phyloP scores from a whole-genome alignment of 1,139 yeast genomes.

The Sugiyamaella paludigena region DNA sequence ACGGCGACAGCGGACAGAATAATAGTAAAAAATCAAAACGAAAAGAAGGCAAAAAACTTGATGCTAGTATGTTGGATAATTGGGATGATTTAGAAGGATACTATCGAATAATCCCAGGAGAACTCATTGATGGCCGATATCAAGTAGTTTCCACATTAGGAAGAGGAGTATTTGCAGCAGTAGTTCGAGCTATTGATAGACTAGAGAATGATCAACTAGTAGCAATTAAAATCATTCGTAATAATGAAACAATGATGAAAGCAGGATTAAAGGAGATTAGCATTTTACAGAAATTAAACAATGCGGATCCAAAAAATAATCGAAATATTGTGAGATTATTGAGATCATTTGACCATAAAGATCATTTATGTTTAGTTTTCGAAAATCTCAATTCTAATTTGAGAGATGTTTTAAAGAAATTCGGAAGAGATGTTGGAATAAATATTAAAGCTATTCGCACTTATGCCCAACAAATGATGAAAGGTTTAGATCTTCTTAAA shows the following conservation, averaged over 20 bases:
- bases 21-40: not conserved
- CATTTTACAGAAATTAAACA: conserved; percentile 65
- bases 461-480: conserved; percentile 70
- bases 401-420: conserved; percentile 78
- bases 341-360: conserved; percentile 78
- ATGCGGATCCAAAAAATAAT: conserved; percentile 61
- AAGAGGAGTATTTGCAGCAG: conserved; percentile 59
- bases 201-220: conserved; percentile 45
- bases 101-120: conserved; percentile 67
- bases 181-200: conserved; percentile 33
- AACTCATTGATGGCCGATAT: conserved; percentile 61
- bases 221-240: conserved; percentile 74
- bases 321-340: conserved; percentile 71
- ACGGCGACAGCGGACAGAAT: too few relatives aligned
- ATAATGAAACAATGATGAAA: conserved; percentile 38
- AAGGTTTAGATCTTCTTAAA: conserved; percentile 75
- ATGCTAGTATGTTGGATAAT: conserved; percentile 33
- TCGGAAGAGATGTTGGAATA: conserved; percentile 69
- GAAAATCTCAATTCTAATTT: conserved; percentile 74
- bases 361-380: conserved; percentile 85
- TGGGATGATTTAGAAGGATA: conserved; percentile 77
- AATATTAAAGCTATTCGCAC: conserved; percentile 69
- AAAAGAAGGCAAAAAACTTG: conserved; percentile 23
- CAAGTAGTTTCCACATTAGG: conserved; percentile 90
- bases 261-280: conserved; percentile 84